Evolutionary conservation across 116 monocot genomes (phyloP).

Genomic region (Posidonia oceanica): DNA sequence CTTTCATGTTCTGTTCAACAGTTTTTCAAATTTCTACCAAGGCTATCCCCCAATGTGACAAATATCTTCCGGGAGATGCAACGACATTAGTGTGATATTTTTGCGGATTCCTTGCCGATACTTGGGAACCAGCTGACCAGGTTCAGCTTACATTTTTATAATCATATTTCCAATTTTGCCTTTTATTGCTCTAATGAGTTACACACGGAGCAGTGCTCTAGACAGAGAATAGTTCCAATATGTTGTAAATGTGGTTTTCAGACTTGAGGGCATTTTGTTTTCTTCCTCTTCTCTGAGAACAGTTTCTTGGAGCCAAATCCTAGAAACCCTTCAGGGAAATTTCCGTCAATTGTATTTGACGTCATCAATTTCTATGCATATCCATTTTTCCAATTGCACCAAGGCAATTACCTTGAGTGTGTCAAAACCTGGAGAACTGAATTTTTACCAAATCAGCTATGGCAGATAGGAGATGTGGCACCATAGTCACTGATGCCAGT

Average conservation of each 20-base stretch:
- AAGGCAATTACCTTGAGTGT: no score
- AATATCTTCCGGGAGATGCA: conserved; percentile 75
- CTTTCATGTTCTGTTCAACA: conserved; percentile 17
- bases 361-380: not conserved
- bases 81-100: conserved; percentile 42
- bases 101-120: not conserved
- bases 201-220: not conserved
- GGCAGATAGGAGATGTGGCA: no score
- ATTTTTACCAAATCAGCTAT: no score
- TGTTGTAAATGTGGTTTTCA: not conserved
- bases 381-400: no score
- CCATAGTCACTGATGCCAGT: not conserved
- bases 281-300: not conserved
- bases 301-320: not conserved
- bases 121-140: not conserved
- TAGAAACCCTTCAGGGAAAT: not conserved
- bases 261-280: not conserved
- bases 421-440: no score
- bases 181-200: not conserved
- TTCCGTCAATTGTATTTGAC: not conserved
- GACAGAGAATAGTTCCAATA: not conserved
- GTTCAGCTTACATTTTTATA: not conserved
- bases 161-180: not conserved
- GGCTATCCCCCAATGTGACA: conserved; percentile 71
- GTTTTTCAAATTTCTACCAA: conserved; percentile 88